These are phyloP conservation scores for Davidsoniella eucalypti DNA, from an alignment of 2,329 filamentous ascomycete genomes.

Conservation along the genomic window DNA sequence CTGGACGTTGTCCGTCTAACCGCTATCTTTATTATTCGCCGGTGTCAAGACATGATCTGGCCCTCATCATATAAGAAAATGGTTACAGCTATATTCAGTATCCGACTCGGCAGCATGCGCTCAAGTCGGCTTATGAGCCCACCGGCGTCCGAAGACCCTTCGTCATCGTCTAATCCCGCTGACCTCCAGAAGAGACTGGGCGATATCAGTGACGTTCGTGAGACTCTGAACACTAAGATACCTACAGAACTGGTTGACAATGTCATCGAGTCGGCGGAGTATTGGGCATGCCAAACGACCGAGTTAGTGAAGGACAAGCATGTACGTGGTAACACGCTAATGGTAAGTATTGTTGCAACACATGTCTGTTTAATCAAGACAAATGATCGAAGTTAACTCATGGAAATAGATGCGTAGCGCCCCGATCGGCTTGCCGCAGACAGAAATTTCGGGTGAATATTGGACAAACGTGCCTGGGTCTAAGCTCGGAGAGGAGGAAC, in stretches of 20 bases:
- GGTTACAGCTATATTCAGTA: too few species aligned
- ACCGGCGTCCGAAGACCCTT: too few species aligned
- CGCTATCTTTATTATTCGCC: too few species aligned
- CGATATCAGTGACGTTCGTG: constrained; percentile 34
- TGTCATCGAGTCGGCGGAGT: constrained; percentile 43
- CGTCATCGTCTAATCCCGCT: background rate
- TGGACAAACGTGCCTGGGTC: background rate
- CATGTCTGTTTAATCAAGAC: background rate
- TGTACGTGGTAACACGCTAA: background rate
- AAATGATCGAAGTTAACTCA: background rate
- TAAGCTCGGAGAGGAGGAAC: background rate
- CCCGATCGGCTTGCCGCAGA: constrained; percentile 24
- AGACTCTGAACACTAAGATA: constrained; percentile 27
- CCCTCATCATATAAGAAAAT: too few species aligned
- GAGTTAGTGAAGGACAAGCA: background rate
- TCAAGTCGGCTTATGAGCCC: too few species aligned
- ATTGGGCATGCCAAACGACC: constrained; percentile 36
- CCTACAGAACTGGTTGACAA: constrained; percentile 39
- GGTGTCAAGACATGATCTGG: too few species aligned
- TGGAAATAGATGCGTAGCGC: constrained; percentile 24
- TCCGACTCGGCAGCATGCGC: too few species aligned
- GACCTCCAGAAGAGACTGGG: background rate
- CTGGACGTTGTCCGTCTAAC: too few species aligned
- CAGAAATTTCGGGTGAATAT: background rate
- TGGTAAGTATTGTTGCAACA: constrained; percentile 1